Conservation (phyloP, 148 eudicot genomes). For the Chenopodium suecicum region DNA sequence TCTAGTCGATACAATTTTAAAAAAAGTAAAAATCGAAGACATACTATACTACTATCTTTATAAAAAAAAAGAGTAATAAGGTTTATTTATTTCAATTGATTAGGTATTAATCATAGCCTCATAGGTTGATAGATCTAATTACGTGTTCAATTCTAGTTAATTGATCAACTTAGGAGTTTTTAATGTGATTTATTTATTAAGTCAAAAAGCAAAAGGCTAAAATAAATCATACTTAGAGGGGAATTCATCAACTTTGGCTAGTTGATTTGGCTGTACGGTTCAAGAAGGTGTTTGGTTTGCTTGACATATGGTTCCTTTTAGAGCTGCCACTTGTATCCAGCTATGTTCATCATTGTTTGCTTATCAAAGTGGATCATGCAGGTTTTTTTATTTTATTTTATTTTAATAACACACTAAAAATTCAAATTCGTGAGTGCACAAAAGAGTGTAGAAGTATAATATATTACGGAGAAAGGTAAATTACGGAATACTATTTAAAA, state of each 20-base stretch:
- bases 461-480: no score
- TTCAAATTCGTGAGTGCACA: no score
- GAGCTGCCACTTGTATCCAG: neutral
- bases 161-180: neutral
- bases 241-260: neutral
- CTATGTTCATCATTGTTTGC: neutral
- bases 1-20: no score
- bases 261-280: neutral
- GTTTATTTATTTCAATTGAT: neutral
- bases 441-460: no score
- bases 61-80: no score
- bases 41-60: fast-evolving
- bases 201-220: neutral
- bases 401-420: no score
- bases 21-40: no score
- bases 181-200: neutral
- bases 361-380: neutral
- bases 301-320: neutral
- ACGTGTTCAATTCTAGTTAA: neutral
- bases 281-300: neutral
- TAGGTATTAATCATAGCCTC: neutral
- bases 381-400: no score
- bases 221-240: neutral
- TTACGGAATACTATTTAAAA: no score
- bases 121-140: neutral